Evolutionary conservation across 208 protist genomes (phyloP).

Genomic region (Leishmania aethiopica): DNA sequence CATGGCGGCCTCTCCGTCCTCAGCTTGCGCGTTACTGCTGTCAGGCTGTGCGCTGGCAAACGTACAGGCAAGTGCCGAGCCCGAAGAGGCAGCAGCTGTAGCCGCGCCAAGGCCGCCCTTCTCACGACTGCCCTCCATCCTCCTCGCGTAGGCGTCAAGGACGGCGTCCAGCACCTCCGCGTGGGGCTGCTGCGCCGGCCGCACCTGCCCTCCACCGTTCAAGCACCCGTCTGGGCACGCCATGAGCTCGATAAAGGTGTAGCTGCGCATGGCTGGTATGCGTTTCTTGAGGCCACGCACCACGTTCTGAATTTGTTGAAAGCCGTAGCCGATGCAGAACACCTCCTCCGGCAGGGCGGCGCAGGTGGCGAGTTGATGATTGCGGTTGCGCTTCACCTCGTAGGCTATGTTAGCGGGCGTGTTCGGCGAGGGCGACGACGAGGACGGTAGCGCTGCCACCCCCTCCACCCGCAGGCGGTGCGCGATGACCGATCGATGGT

Average conservation of each 20-base stretch:
- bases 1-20: background rate
- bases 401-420: constrained; percentile 38
- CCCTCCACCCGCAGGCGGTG: background rate
- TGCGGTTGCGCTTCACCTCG: constrained; percentile 67
- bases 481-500: constrained; percentile 52
- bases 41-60: background rate
- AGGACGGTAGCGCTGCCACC: background rate
- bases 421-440: background rate
- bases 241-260: constrained; percentile 98
- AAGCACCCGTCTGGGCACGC: constrained; percentile 97
- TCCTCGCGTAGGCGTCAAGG: constrained; percentile 15
- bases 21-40: background rate
- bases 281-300: constrained; percentile 93
- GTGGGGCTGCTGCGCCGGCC: constrained; percentile 24
- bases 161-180: constrained; percentile 19
- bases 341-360: constrained; percentile 39
- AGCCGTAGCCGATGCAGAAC: constrained; percentile 95
- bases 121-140: background rate
- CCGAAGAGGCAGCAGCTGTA: background rate
- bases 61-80: background rate
- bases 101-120: background rate
- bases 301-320: constrained; percentile 98
- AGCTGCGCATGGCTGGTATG: constrained; percentile 39
- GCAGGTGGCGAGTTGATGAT: constrained; percentile 62
- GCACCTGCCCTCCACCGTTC: constrained; percentile 97